These are phyloP conservation scores for Pseudofabraea citricarpa DNA, from an alignment of 2,329 filamentous ascomycete genomes.

Conservation along the genomic window DNA sequence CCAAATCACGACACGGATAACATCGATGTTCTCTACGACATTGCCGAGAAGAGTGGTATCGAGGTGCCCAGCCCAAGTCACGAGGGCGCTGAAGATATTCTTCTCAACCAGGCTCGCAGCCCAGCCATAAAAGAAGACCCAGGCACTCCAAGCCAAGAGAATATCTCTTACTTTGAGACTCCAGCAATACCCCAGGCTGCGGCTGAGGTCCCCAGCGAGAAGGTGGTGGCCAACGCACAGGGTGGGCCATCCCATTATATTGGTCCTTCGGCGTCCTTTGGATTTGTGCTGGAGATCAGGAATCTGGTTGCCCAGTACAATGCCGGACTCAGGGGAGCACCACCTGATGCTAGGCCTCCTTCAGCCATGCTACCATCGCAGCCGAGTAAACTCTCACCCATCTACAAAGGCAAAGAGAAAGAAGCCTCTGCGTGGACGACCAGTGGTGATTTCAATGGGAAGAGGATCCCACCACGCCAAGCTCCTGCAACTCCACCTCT, in stretches of 20 bases:
- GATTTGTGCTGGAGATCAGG: conserved; percentile 23
- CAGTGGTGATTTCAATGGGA: conserved; percentile 7
- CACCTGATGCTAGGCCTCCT: conserved; percentile 19
- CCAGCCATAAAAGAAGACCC: conserved; percentile 11
- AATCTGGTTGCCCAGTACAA: conserved; percentile 26
- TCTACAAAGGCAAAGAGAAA: conserved; percentile 22
- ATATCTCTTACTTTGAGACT: background rate
- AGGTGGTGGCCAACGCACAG: conserved; percentile 21
- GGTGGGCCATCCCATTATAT: conserved; percentile 24
- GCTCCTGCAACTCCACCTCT: conserved; percentile 5
- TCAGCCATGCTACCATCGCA: conserved; percentile 22
- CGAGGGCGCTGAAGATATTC: conserved; percentile 17
- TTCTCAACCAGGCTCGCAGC: conserved; percentile 18
- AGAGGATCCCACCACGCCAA: conserved; percentile 3
- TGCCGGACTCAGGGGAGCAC: conserved; percentile 14
- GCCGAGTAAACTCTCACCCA: conserved; percentile 24
- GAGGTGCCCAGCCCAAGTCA: conserved; percentile 30
- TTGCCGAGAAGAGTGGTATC: conserved; percentile 33
- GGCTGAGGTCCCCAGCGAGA: conserved; percentile 16
- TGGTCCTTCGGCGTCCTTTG: conserved; percentile 26
- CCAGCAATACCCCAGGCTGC: background rate
- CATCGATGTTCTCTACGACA: conserved; percentile 33
- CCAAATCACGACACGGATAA: conserved; percentile 33
- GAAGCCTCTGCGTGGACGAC: conserved; percentile 14
- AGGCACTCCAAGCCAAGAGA: conserved; percentile 12